Base-by-base conservation (phyloP, 2,329 filamentous ascomycete genomes). In the Amylocarpus encephaloides region DNA sequence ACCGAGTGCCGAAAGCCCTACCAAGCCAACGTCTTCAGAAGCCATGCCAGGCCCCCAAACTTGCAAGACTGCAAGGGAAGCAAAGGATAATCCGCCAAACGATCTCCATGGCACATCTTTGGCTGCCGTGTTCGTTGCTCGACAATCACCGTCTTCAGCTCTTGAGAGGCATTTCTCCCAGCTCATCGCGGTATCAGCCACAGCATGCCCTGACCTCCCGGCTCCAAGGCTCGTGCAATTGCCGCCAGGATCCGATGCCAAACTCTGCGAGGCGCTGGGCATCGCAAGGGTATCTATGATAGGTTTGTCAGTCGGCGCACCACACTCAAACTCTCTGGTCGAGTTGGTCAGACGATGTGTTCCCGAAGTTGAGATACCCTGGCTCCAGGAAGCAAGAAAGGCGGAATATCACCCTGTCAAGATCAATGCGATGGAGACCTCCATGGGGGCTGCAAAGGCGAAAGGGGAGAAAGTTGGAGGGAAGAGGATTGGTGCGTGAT, bases 281-380 rank as follows among this genome's bases (percentile, higher is more conserved):
- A 72, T 88, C 9, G 79, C 82, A 1, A 74, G 82, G 32, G 81
- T 82, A 0, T 85, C 83, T 1, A 80, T 82, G 18, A 68, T 89
- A 30, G 85, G 77, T 0, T 64, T 89, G 6, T 66, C 72, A 16
- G 70, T 71, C 6, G 74, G 70, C 34, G 80, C 83, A 0, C 80
- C 82, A 0, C 75, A 78, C 38, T 73, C 78, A 0, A 73, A 73
- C 44, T 72, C 77, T 1, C 64, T 89, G 9, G 63, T 83, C 19
- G 73, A 80, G 3, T 78, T 81, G 57, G 73, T 81, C 1, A 66
- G 71, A 29, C 68, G 73, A 33, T 69, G 71, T 49, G 78, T 87
- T 1, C 66, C 71, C 1, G 64, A 72, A 1, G 68, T 84, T 19
- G 68, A 77, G 33, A 71, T 77, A 19, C 63, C 69, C 2, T 88